A percentile compares a stretch with the other conserved stretches of the same genome.
These are phyloP conservation scores for Casuarina equisetifolia DNA, from an alignment of 306 rosid species.

Conservation along the genomic window DNA sequence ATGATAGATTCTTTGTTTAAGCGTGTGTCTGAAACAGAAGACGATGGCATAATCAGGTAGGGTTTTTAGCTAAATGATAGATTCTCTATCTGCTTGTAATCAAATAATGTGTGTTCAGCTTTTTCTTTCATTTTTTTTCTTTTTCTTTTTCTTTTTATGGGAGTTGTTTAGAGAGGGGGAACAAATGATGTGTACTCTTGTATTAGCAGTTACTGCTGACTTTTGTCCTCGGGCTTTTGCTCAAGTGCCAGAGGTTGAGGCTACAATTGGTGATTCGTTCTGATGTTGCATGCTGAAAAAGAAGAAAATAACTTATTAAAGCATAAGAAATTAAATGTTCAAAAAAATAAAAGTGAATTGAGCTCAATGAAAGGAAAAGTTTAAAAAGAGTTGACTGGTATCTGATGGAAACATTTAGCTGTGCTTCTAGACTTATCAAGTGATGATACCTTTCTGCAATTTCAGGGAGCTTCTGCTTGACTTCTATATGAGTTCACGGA, in stretches of 20 bases:
- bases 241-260: background rate
- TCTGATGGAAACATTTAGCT: background rate
- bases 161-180: too few relatives aligned
- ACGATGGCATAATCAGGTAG: slow-evolving; percentile 89
- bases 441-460: slow-evolving; percentile 22
- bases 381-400: background rate
- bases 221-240: background rate
- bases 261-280: background rate
- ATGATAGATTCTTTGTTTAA: slow-evolving; percentile 87
- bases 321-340: background rate
- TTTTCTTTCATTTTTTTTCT: too few relatives aligned
- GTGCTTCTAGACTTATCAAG: background rate
- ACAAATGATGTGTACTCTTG: too few relatives aligned
- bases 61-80: background rate
- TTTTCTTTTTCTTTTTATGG: background rate
- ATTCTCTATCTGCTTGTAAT: background rate
- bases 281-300: background rate
- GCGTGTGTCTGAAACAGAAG: slow-evolving; percentile 56
- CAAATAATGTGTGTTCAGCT: background rate
- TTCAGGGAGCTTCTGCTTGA: slow-evolving; percentile 82
- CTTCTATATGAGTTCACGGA: slow-evolving; percentile 71
- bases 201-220: background rate
- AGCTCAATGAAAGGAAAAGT: background rate
- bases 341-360: background rate
- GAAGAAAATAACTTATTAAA: background rate